A percentile compares a stretch with the other conserved stretches of the same genome.
Conservation (phyloP, 2,329 filamentous ascomycete genomes). For the Samsoniella hepiali region DNA sequence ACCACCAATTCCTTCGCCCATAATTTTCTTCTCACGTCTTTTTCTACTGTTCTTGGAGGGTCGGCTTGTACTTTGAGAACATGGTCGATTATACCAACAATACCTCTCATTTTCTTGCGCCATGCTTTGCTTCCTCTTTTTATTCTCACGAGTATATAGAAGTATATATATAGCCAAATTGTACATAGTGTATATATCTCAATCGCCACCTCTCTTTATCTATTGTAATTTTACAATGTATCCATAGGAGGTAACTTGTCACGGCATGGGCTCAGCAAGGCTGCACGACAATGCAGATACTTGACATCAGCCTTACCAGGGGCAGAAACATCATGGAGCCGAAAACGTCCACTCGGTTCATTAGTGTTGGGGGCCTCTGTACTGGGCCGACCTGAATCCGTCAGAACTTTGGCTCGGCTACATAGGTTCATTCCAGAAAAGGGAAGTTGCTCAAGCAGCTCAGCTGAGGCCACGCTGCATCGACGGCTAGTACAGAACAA, state of each 20-base stretch:
- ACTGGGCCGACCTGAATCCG: too few species aligned
- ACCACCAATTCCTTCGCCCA: too few species aligned
- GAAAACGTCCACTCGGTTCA: not conserved
- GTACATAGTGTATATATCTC: conserved; percentile 13
- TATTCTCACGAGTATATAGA: not conserved
- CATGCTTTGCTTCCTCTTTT: not conserved
- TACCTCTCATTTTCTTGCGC: not conserved
- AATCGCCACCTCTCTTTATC: not conserved
- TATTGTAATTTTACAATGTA: too few species aligned
- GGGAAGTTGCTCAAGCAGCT: not conserved
- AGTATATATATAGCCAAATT: not conserved
- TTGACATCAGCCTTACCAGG: not conserved
- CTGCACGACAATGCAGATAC: too few species aligned
- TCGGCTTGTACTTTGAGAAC: not conserved
- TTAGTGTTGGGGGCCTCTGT: not conserved
- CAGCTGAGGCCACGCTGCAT: not conserved
- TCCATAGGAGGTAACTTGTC: too few species aligned
- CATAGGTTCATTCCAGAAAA: too few species aligned
- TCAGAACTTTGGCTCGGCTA: too few species aligned
- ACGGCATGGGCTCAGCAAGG: too few species aligned
- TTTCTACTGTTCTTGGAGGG: not conserved
- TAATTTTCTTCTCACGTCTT: too few species aligned
- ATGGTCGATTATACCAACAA: not conserved
- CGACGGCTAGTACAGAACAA: not conserved
- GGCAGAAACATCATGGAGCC: not conserved